Base-by-base conservation (phyloP, 192 early-diverging fungal genomes). In the Coemansia javaensis region DNA sequence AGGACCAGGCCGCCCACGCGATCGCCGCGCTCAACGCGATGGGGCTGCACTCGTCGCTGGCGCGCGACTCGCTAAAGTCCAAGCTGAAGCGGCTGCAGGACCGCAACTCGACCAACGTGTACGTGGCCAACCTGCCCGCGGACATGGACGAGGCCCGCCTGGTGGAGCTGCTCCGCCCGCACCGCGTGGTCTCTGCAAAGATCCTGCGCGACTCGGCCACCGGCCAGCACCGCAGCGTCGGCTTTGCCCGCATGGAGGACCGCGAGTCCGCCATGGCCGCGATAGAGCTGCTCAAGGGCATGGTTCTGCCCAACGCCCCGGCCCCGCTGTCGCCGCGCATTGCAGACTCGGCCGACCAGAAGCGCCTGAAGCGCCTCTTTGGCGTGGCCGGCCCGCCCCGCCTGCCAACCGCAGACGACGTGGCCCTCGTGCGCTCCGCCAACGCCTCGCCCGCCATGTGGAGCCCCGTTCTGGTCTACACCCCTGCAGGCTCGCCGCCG, bases 81-180 rank as follows among this genome's bases (percentile, higher is more conserved):
- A 72, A 78, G 31, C 73, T 88, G 27, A 81, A 82, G 39, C 80
- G 75, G 58, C 77, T 90, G 49, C 87, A 85, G 67, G 88, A 84
- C 46, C 75, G 78, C 30, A 81, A 50, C 20, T 87, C 88, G 15
- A 83, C 84, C 58, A 89, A 93, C 48, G 78, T 93, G 28, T 93
- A 93, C 49, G 67, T 93, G 14, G 89, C 89, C 25, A 93, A 93
- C 48, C 43, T 93, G 42, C 85, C 90, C 20, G 36, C 84, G 1
- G 77, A 82, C 9, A 81, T 88, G 61, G 83, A 79, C 42, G 90
- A 93, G 56, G 77, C 81, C 24, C 58, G 31, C 16, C 42, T 92
- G 42, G 62, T 79, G 14, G 77, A 81, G 16, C 42, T 93, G 46
- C 81, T 91, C 32, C 53, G 66, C 6, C 86, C 87, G 11, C 76